Conservation (phyloP, 2,329 filamentous ascomycete genomes). For the Tympanopsis confertula region DNA sequence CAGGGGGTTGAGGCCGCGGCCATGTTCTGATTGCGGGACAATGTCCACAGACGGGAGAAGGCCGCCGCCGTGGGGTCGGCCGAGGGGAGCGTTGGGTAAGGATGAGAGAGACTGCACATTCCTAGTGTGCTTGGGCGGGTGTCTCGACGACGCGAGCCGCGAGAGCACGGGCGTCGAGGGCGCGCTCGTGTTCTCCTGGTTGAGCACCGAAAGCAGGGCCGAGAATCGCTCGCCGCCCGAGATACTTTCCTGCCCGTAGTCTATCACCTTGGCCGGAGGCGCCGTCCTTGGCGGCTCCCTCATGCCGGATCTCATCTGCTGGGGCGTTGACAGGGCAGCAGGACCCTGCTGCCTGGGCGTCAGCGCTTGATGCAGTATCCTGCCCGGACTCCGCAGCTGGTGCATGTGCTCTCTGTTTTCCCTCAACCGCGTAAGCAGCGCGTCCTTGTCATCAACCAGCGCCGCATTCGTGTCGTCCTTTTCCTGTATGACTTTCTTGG, state of each 20-base stretch:
- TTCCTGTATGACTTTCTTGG: constrained; percentile 68
- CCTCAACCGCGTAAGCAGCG: constrained; percentile 71
- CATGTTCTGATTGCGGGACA: constrained; percentile 46
- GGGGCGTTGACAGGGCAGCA: constrained; percentile 24
- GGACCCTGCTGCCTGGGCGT: constrained; percentile 40
- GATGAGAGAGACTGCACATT: constrained; percentile 77
- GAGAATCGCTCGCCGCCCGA: constrained; percentile 39
- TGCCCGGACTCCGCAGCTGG: constrained; percentile 64
- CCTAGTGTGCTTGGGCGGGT: constrained; percentile 53
- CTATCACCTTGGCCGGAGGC: too few species aligned
- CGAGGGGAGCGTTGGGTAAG: constrained; percentile 64
- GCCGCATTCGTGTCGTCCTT: constrained; percentile 63
- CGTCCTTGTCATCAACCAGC: constrained; percentile 64
- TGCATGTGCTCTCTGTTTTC: constrained; percentile 84
- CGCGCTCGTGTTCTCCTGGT: constrained; percentile 64
- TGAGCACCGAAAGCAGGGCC: constrained; percentile 69
- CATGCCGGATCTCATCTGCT: too few species aligned
- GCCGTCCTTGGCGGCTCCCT: too few species aligned
- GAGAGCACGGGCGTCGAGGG: constrained; percentile 54
- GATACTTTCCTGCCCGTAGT: too few species aligned
- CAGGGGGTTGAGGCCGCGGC: constrained; percentile 21
- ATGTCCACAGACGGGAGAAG: constrained; percentile 53
- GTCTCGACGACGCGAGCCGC: constrained; percentile 32
- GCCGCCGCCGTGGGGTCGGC: constrained; percentile 33
- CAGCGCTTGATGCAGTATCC: constrained; percentile 49